Conservation (phyloP, 768 basidiomycete genomes). For the Trametes gibbosa region DNA sequence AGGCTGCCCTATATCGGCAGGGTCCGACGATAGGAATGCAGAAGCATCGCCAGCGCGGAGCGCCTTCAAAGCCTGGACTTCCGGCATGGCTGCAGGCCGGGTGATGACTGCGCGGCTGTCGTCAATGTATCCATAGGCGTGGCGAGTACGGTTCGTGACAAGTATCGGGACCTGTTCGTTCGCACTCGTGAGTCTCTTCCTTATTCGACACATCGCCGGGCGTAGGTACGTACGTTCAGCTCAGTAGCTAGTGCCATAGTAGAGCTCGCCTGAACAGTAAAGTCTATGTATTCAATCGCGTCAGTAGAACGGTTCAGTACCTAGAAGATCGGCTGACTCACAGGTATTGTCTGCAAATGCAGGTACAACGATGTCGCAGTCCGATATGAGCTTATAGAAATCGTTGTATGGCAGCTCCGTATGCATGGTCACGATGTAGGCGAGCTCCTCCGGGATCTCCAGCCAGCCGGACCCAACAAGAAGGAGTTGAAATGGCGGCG, state of each 20-base stretch:
- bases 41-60: conserved; percentile 34
- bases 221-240: conserved; percentile 31
- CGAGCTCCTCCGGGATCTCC: conserved; percentile 35
- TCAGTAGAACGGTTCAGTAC: not conserved
- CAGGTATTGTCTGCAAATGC: conserved; percentile 37
- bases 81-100: conserved; percentile 39
- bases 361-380: conserved; percentile 41
- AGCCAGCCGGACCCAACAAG: conserved; percentile 35
- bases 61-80: conserved; percentile 37
- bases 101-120: conserved; percentile 37
- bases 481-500: conserved; percentile 33
- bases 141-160: conserved; percentile 38
- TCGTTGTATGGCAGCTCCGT: conserved; percentile 35
- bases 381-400: conserved; percentile 37
- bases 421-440: conserved; percentile 37
- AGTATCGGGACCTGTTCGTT: conserved; percentile 38
- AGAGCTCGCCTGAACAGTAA: conserved; percentile 39
- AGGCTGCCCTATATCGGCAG: conserved; percentile 10
- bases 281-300: conserved; percentile 22
- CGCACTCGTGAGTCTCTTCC: not conserved
- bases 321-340: conserved; percentile 1
- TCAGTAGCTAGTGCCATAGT: conserved; percentile 40
- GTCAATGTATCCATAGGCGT: conserved; percentile 38
- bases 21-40: conserved; percentile 23
- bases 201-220: no score